phyloP scores from a whole-genome alignment of 441 rosid species.

The Mallotus repandus region DNA sequence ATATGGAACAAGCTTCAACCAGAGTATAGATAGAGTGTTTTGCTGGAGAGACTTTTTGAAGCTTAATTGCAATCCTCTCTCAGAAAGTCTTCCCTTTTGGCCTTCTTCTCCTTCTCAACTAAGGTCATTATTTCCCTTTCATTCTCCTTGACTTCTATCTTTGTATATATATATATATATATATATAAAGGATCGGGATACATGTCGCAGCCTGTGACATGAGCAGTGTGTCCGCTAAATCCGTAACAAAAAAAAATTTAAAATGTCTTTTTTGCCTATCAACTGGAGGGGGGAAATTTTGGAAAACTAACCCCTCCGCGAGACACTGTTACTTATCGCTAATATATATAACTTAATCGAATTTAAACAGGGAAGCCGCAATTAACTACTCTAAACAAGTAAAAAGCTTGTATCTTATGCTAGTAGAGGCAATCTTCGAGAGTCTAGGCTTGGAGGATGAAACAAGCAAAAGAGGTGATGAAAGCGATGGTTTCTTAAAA shows the following conservation, averaged over 20 bases:
- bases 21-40: constrained; percentile 64
- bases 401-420: constrained; percentile 40
- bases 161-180: too few relatives aligned
- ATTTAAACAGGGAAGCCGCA: constrained; percentile 46
- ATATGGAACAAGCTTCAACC: constrained; percentile 85
- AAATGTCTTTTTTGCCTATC: too few relatives aligned
- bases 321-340: too few relatives aligned
- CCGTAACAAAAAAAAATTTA: too few relatives aligned
- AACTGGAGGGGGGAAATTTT: too few relatives aligned
- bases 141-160: too few relatives aligned
- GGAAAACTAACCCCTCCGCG: too few relatives aligned
- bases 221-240: too few relatives aligned
- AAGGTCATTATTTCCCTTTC: constrained; percentile 34
- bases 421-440: constrained; percentile 63
- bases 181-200: too few relatives aligned
- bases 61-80: constrained; percentile 59
- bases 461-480: not conserved
- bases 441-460: constrained; percentile 31
- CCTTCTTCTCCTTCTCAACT: constrained; percentile 68
- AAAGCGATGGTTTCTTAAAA: constrained; percentile 22
- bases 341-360: too few relatives aligned
- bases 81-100: constrained; percentile 57
- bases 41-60: constrained; percentile 92
- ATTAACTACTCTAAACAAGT: constrained; percentile 52
- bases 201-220: too few relatives aligned